Base-by-base conservation (phyloP, 305 asterid genomes). In the Fraxinus paxiana region DNA sequence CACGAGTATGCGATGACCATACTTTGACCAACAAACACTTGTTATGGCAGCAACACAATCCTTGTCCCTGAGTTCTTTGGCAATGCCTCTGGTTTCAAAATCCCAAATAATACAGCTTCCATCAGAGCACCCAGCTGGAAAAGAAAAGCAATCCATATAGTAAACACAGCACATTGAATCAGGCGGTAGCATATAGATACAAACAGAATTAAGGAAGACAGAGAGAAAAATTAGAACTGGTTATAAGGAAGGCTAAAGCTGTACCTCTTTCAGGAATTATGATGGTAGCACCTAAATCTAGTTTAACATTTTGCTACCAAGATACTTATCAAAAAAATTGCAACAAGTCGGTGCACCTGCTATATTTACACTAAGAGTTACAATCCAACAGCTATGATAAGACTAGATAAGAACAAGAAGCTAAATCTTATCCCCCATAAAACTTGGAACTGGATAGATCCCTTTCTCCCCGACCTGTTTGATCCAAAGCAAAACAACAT, bases 61-160 rank as follows among this genome's bases (percentile, higher is more conserved):
- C 81, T 88, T 87, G 75, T 92, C 97, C 86, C 85, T 90, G 41
- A 94, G 85, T 85, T 87, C 92, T 85, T 90, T 94, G 65, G 93
- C 91, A 76, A 92, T 85, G 70, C 93, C 97, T 88, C 98, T 86
- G 75, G 98, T 94, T 83, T 92, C 96, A 86, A 92, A 94, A 91
- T 94, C 98, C 97, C 97, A 94, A 67, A 92, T 88, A 43, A 92
- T 83, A 87, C 98, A 92, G 81, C 91, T 91, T 83, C 98, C 98
- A 85, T 94, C 97, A 35, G 93, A 90, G 85, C 97, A 94, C 81
- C 98, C 97, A 90, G 98, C 98, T 94, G 89, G 37, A 46, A 82
- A 82, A 6, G 38, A 31, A 77, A 71, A 61, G 17, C 34, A 81
- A 8, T 30, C 26, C 46, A 24, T 31, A 73, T 13, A 73, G 38